Base-by-base conservation (phyloP, 1,284 basidiomycete genomes). In the Fomitiporia mediterranea region DNA sequence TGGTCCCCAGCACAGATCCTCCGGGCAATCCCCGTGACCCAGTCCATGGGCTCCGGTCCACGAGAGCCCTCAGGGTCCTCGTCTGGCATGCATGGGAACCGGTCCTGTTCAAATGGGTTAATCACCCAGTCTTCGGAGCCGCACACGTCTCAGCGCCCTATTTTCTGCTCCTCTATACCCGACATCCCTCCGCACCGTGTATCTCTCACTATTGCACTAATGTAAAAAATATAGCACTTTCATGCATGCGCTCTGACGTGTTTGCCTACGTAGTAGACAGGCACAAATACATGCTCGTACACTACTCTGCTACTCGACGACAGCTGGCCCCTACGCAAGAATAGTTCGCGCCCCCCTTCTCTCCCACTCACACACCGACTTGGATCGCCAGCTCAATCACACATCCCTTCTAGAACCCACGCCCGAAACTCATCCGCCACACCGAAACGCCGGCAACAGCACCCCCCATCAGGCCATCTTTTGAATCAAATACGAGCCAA, bases 371-470 rank as follows among this genome's bases (percentile, higher is more conserved):
- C 40, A 15, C 38, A 25, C 43, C 28, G 40, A 28, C 28, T 13
- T 11, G 42, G 9, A 25, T 27, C 39, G 43, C 53, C 53, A 46
- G 43, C 53, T 54, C 43, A 54, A 30, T 27, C 30, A 4, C 25
- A n/a, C 38, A 19, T 44, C 23, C 32, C 43, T 43, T 44, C 39
- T 34, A 47, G 21, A 46, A 40, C 53, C 34, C 53, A 53, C 52
- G 35, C 53, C 40, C 21, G 27, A 54, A 25, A 27, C 32, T 32
- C 52, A 53, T 42, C 28, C 23, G 23, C 40, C 25, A 44, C 30
- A 30, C 44, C 46, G n/a, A 34, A 13, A 9, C 32, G 27, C 21
- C 25, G 32, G 42, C 55, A 27, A 19, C 44, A 46, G 9, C 47
- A 32, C 40, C 19, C 39, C 32, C 25, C 39, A 37, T 25, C 30